phyloP scores from a whole-genome alignment of 306 rosid species.

The Quercus glauca region DNA sequence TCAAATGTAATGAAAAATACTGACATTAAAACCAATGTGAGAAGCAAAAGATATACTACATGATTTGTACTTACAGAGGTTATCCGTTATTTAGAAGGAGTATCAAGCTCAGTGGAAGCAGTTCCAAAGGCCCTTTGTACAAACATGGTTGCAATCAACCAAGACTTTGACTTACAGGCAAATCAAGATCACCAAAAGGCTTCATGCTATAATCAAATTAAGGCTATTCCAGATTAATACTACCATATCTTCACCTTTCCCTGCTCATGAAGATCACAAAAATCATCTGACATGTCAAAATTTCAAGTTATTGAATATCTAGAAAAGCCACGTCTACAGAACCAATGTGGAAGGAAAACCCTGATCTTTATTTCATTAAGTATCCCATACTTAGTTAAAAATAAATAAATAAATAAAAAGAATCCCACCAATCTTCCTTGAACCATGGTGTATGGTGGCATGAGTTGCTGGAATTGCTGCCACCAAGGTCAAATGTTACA shows the following conservation, averaged over 20 bases:
- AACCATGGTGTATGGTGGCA: neutral
- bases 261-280: neutral
- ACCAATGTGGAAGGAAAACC: neutral
- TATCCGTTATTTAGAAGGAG: neutral
- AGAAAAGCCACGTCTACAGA: neutral
- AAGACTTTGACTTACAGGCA: slow-evolving; percentile 7
- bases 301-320: neutral
- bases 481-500: too few species aligned
- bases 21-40: neutral
- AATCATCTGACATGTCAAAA: neutral
- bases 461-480: too few species aligned
- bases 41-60: neutral
- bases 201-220: slow-evolving; percentile 2
- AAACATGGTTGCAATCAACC: slow-evolving; percentile 6
- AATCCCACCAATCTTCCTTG: neutral
- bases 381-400: too few species aligned
- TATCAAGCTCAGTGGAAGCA: neutral
- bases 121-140: slow-evolving; percentile 8
- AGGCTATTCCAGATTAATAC: neutral
- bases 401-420: too few species aligned
- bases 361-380: neutral
- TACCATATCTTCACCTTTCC: neutral
- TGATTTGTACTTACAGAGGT: neutral
- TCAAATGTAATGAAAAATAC: neutral
- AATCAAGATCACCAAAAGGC: slow-evolving; percentile 10